Evolutionary conservation across 2,329 filamentous ascomycete species (phyloP).

Genomic region (Aspergillus thermomutatus): DNA sequence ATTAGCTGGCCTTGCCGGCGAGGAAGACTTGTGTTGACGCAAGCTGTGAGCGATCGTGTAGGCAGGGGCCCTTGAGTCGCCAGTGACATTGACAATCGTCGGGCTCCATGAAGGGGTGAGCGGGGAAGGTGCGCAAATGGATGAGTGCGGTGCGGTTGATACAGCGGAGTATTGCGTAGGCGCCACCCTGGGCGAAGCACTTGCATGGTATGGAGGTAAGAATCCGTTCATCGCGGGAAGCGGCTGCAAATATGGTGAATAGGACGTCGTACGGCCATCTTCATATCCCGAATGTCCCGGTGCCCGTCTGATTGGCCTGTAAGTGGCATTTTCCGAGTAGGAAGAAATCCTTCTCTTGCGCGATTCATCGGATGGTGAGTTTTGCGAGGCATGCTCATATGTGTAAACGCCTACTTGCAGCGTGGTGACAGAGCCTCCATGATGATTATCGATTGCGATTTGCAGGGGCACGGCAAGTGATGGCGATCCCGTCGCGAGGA

Average conservation of each 20-base stretch:
- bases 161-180: conserved; percentile 41
- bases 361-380: conserved; percentile 40
- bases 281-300: conserved; percentile 49
- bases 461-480: conserved; percentile 57
- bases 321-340: conserved; percentile 46
- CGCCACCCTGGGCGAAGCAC: conserved; percentile 40
- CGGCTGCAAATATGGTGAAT: conserved; percentile 50
- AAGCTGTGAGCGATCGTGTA: conserved; percentile 39
- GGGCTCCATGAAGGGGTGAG: conserved; percentile 47
- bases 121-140: conserved; percentile 48
- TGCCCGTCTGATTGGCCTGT: conserved; percentile 48
- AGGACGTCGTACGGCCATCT: conserved; percentile 47
- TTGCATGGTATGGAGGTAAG: conserved; percentile 35
- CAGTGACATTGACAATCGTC: conserved; percentile 45
- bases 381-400: conserved; percentile 50
- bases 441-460: conserved; percentile 58
- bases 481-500: conserved; percentile 54
- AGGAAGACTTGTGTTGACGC: conserved; percentile 41
- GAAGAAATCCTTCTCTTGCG: conserved; percentile 57
- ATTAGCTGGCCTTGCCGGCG: conserved; percentile 46
- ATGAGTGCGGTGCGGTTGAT: conserved; percentile 40
- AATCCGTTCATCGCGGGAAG: conserved; percentile 42
- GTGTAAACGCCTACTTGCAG: conserved; percentile 61
- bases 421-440: conserved; percentile 49
- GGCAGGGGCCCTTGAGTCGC: conserved; percentile 42